Evolutionary conservation across 2,329 filamentous ascomycete species (phyloP).

Genomic region (Colletotrichum echinochloae): DNA sequence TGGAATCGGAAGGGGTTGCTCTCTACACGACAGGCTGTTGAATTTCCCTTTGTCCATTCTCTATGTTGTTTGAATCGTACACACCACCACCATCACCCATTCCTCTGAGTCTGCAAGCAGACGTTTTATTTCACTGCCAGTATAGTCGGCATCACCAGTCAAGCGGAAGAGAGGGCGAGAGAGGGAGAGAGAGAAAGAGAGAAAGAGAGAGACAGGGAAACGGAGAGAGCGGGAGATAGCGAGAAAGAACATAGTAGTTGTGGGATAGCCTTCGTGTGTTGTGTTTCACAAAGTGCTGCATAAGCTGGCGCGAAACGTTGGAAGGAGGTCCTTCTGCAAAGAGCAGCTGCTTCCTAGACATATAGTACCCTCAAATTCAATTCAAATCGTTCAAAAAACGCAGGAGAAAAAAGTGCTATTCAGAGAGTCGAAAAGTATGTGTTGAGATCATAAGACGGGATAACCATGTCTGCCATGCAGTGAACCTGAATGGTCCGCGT

Average conservation of each 20-base stretch:
- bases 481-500: slow-evolving; percentile 1
- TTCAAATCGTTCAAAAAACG: slow-evolving; percentile 22
- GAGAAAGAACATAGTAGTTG: slow-evolving; percentile 1
- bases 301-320: slow-evolving; percentile 33
- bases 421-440: not conserved
- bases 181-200: not conserved
- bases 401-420: not conserved
- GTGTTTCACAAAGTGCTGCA: slow-evolving; percentile 35
- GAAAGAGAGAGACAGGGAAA: not conserved
- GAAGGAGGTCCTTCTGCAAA: slow-evolving; percentile 25
- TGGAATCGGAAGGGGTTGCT: slow-evolving; percentile 33
- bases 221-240: slow-evolving; percentile 6
- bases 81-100: slow-evolving; percentile 17
- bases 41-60: slow-evolving; percentile 41
- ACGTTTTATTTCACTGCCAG: slow-evolving; percentile 32
- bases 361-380: slow-evolving; percentile 35
- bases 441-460: slow-evolving; percentile 10
- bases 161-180: slow-evolving; percentile 10
- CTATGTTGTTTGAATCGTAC: slow-evolving; percentile 41
- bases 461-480: slow-evolving; percentile 35
- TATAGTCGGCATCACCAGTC: slow-evolving; percentile 23
- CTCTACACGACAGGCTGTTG: slow-evolving; percentile 39
- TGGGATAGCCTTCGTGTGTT: slow-evolving; percentile 25
- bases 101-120: slow-evolving; percentile 37
- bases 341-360: slow-evolving; percentile 35